These are phyloP conservation scores for Lithohypha guttulata DNA, from an alignment of 2,329 filamentous ascomycete genomes.

Conservation along the genomic window DNA sequence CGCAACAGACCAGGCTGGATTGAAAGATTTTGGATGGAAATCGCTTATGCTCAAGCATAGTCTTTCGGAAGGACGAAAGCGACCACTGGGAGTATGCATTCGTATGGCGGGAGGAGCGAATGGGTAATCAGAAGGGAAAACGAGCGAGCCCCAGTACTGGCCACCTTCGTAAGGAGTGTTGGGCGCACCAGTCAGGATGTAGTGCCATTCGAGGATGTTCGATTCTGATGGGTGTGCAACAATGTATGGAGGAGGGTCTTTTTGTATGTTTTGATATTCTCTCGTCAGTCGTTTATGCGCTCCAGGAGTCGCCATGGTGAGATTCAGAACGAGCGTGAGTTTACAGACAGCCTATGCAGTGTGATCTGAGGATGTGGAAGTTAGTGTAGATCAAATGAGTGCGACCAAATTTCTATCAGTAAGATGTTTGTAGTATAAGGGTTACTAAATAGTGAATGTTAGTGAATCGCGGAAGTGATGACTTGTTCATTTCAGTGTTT, in stretches of 20 bases:
- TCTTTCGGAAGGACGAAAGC: conserved; percentile 84
- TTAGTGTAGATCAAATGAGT: too few species aligned
- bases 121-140: conserved; percentile 93
- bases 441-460: too few species aligned
- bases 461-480: too few species aligned
- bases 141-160: conserved; percentile 95
- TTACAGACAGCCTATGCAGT: too few species aligned
- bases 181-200: conserved; percentile 65
- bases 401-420: too few species aligned
- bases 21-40: conserved; percentile 96
- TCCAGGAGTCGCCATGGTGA: conserved; percentile 59
- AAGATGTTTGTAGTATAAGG: too few species aligned
- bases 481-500: too few species aligned
- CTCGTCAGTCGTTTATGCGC: conserved; percentile 59
- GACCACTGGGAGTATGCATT: conserved; percentile 95
- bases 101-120: conserved; percentile 95
- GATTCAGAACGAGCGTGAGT: too few species aligned
- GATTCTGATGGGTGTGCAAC: conserved; percentile 77
- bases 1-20: conserved; percentile 94
- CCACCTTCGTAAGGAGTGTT: conserved; percentile 88
- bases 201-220: conserved; percentile 67
- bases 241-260: conserved; percentile 81
- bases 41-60: conserved; percentile 94
- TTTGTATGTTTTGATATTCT: conserved; percentile 54
- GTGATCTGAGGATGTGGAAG: too few species aligned